Evolutionary conservation across 768 basidiomycete species (phyloP), one percentile per base, ranked within the genome.

Genomic region (Scleroderma bovista): DNA sequence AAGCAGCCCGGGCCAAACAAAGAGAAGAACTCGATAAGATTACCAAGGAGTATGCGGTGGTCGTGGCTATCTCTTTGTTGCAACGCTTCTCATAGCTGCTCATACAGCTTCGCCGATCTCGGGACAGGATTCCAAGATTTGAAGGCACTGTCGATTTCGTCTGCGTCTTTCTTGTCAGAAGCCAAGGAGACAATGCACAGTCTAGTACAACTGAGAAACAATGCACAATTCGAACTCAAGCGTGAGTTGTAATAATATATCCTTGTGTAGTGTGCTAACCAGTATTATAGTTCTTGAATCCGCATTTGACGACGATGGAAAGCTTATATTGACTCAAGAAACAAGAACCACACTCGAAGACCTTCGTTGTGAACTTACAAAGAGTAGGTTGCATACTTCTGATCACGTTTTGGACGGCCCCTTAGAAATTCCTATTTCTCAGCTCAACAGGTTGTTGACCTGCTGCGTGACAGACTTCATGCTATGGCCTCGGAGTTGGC

Each of bases 371-470:
- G 69, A 73, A 46, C 69, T 71, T 56, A 56, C 47, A 31, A 67
- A 60, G 54, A 64, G 71, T 73, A 57, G 13, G 64, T 36, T 32
- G 9, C 29, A 50, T 20, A 40, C 56, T 31, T 12, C 22, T 20
- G 5, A 44, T 51, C 34, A 39, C 10, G 33, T 40, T 23, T 20
- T 40, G 29, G 10, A 34, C 7, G 34, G 40, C 29, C 32, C 16
- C 31, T 32, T 44, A 4, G 26, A 38, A 52, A 53, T 44, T 19
- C 33, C 51, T 19, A n/a, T 52, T 50, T 50, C 47, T 40, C 33
- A 77, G 76, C 73, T n/a, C 68, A 74, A 49, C 74, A 77, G 60
- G 76, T 77, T 34, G 66, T 71, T 24, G 74, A 76, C 44, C 56
- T 77, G n/a, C 66, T 77, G 6, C 75, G 76, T 13, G 74, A 76